These are phyloP conservation scores for Mycena citricolor DNA, from an alignment of 1,284 basidiomycete species.

Conservation along the genomic window DNA sequence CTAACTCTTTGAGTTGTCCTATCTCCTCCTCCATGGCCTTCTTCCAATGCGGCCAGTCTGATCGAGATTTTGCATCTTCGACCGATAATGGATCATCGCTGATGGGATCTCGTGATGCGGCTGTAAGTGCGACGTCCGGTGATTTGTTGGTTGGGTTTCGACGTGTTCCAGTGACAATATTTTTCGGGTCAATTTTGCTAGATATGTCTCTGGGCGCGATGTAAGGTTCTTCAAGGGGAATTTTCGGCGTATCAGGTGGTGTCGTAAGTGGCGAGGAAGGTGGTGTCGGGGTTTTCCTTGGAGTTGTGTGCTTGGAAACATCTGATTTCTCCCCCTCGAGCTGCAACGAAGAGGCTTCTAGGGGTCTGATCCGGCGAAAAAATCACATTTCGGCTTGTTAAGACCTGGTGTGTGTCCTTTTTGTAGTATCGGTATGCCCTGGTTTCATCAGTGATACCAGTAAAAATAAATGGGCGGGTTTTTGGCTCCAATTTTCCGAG, in stretches of 20 bases:
- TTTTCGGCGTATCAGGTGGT: too few species aligned
- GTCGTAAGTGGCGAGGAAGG: too few species aligned
- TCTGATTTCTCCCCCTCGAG: conserved; percentile 16
- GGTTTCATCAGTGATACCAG: conserved; percentile 24
- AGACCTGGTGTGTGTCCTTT: conserved; percentile 17
- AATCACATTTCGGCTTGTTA: conserved; percentile 27
- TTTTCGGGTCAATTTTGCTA: too few species aligned
- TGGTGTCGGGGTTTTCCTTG: too few species aligned
- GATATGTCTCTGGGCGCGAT: too few species aligned
- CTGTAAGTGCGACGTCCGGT: too few species aligned
- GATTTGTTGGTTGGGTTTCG: too few species aligned
- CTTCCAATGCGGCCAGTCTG: conserved; percentile 31
- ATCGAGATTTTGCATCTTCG: conserved; percentile 3
- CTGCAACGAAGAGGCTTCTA: conserved; percentile 1
- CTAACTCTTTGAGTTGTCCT: conserved; percentile 23
- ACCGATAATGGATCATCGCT: conserved; percentile 7
- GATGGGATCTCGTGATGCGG: too few species aligned
- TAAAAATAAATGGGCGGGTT: conserved; percentile 25
- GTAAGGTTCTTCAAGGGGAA: too few species aligned
- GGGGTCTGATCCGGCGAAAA: conserved; percentile 19
- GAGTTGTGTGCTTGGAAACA: conserved; percentile 2
- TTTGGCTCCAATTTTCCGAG: conserved; percentile 19
- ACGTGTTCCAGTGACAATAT: too few species aligned
- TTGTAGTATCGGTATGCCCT: conserved; percentile 25
- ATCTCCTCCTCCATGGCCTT: conserved; percentile 33